phyloP scores from a whole-genome alignment of 2,329 filamentous ascomycete genomes.

The Fusarium scirpi region DNA sequence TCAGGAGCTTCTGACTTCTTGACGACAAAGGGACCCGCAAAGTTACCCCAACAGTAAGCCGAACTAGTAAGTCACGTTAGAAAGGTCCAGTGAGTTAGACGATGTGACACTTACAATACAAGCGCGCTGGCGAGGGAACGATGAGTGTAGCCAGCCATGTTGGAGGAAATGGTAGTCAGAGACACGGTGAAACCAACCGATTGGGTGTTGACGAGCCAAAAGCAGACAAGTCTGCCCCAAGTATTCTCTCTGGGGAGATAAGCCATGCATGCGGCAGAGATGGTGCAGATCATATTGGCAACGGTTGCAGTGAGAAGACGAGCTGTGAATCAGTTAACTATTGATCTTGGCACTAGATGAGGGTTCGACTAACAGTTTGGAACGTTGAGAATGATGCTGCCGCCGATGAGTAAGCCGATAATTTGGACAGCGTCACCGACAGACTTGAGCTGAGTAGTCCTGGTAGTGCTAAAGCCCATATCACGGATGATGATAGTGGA shows the following conservation, averaged over 20 bases:
- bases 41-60: slow-evolving; percentile 14
- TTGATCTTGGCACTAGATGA: too few relatives aligned
- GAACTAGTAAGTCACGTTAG: neutral
- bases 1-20: slow-evolving; percentile 8
- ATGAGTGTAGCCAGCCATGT: slow-evolving; percentile 16
- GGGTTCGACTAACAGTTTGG: neutral
- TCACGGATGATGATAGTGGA: slow-evolving; percentile 16
- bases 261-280: slow-evolving; percentile 10
- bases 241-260: slow-evolving; percentile 11
- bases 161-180: slow-evolving; percentile 12
- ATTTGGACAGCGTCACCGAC: slow-evolving; percentile 14
- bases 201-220: slow-evolving; percentile 11
- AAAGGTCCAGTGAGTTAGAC: rapidly evolving
- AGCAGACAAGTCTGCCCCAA: slow-evolving; percentile 9
- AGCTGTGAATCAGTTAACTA: neutral
- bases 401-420: slow-evolving; percentile 4
- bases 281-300: slow-evolving; percentile 11
- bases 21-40: slow-evolving; percentile 7
- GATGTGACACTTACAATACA: neutral
- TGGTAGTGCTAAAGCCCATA: slow-evolving; percentile 13
- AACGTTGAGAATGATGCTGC: slow-evolving; percentile 8
- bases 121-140: slow-evolving; percentile 3
- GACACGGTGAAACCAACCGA: slow-evolving; percentile 12
- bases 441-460: slow-evolving; percentile 5
- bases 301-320: slow-evolving; percentile 6